Base-by-base conservation (phyloP, 352 stramenopile species). In the Phytophthora macrochlamydospora region DNA sequence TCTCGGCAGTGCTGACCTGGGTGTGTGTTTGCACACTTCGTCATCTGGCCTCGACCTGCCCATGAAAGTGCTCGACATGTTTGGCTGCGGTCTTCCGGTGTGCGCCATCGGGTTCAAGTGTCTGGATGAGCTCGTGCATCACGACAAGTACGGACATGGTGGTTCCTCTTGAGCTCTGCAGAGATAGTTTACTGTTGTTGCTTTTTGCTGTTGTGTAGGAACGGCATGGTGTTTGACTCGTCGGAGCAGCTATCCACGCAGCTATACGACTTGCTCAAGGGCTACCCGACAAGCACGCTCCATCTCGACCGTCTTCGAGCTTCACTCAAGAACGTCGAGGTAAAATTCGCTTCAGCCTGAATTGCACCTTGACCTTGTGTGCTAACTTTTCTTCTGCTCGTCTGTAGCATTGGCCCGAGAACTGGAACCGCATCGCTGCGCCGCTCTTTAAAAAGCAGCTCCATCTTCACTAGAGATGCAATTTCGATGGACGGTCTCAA, bases 21-120 rank as follows among this genome's bases (percentile, higher is more conserved):
- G 98, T 44, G 87, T 99, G 38, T 99, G 93, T 33, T 83, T 99
- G n/a, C 98, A 99, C 83, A 99, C 96, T 8, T 99, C 95, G 4
- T 99, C 97, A 2, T 99, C 92, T 4, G 98, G 97, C 1, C 75
- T 99, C 35, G 98, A 99, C 78, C 76, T 99, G 44, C 98, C 98
- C 4, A 99, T 99, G 97, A 99, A 99, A 62, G 97, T 99, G 45
- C 79, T 99, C 35, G 98, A 99, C 79, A 99, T 99, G 94, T 99
- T 99, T 85, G 98, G 98, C 37, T 98, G 92, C 60, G 86, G 90
- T 12, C 81, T 99, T 37, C 98, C 98, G 14, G 98, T 99, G 0
- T 99, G 96, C 68, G 98, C 97, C 3, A 87, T 98, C 33, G 79
- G 78, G 43, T 99, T 99, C 83, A 78, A 91, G 54, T 99, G 95